Base-by-base conservation (phyloP, 1,284 basidiomycete genomes). In the Tilletia setariae region DNA sequence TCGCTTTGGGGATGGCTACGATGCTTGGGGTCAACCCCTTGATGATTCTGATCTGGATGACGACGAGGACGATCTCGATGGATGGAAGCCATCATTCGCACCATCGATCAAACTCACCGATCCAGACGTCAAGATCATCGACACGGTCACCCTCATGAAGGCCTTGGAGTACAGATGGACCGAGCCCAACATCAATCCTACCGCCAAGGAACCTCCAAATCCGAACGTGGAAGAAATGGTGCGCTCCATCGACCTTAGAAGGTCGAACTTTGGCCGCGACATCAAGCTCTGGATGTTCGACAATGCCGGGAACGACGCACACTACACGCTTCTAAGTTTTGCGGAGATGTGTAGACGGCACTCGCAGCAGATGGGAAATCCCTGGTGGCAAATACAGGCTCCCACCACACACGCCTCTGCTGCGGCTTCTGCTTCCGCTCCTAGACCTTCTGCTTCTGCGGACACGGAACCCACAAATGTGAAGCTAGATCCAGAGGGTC, bases 281-380 rank as follows among this genome's bases (percentile, higher is more conserved):
- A 15, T 32, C 56, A 19, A 2, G n/a, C 23, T 8, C 2, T 16
- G 19, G 15, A 61, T 61, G 16, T 35, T 19, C 56, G 56, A 61
- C 56, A 61, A 61, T 40, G 56, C 56, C 8, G 56, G 56, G 8
- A 61, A 61, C 32, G 56, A 61, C 28, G 56, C 56, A 16, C 56
- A 61, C 21, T 61, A 61, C 32, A 61, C 56, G 30, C 11, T 61
- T 7, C 56, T 61, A 4, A n/a, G 30, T 21, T 30, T 61, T 21
- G 56, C 56, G 16, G 30, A 61, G 35, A 61, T 61, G 56, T 32
- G 25, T 16, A 9, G 56, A 8, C 28, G 35, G 16, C 32, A 30
- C 16, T 23, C 28, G 13, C 21, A 53, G 51, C 23, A 53, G 23
- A n/a, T 23, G 23, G n/a, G 23, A 7, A 25, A 40, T 11, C 35